Conservation (phyloP, 352 stramenopile genomes). For the Pythium phragmiticola region DNA sequence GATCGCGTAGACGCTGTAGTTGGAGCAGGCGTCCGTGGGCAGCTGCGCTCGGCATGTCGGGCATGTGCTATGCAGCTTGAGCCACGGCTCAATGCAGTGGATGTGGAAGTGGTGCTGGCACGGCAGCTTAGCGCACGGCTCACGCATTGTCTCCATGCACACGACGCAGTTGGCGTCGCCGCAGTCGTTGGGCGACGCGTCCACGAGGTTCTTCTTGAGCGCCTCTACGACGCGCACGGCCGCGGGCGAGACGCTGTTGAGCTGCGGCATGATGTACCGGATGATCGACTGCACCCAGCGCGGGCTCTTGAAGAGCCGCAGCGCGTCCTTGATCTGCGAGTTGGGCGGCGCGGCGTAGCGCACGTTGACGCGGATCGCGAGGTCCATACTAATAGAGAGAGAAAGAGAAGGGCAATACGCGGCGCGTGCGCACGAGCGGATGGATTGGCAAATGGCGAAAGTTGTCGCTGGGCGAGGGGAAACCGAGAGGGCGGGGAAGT, state of each 20-base stretch:
- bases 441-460: background rate
- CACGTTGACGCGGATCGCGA: conserved; percentile 88
- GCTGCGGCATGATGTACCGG: conserved; percentile 87
- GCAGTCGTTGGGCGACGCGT: conserved; percentile 13
- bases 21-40: conserved; percentile 77
- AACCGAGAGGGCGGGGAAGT: conserved; percentile 8
- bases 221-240: conserved; percentile 56
- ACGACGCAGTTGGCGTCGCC: conserved; percentile 56
- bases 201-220: conserved; percentile 47
- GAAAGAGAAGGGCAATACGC: background rate
- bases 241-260: conserved; percentile 79
- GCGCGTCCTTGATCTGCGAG: conserved; percentile 86
- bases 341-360: conserved; percentile 81
- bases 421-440: background rate
- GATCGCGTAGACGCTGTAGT: conserved; percentile 89
- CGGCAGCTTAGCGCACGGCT: conserved; percentile 60
- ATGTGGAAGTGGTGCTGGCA: conserved; percentile 83
- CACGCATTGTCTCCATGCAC: conserved; percentile 74
- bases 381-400: conserved; percentile 48
- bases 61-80: conserved; percentile 86
- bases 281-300: conserved; percentile 91
- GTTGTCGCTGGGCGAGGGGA: conserved; percentile 3
- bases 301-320: conserved; percentile 86
- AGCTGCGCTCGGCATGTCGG: conserved; percentile 80
- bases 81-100: conserved; percentile 81